Conservation (phyloP, 768 basidiomycete species). For the Lactarius trivialis region DNA sequence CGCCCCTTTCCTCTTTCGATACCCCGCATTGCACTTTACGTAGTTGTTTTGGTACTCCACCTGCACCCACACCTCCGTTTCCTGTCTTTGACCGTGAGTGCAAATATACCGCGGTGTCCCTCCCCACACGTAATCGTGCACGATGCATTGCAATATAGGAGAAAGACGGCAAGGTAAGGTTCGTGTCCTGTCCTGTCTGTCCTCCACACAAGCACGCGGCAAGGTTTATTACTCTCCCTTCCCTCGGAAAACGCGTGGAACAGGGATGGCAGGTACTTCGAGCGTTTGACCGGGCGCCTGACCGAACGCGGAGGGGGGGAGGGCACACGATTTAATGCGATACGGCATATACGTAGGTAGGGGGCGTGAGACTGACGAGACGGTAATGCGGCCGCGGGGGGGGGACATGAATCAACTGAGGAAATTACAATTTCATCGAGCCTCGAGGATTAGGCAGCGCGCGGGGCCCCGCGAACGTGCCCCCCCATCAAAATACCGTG, state of each 20-base stretch:
- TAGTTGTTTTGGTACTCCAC: slow-evolving; percentile 19
- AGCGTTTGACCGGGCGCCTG: neutral
- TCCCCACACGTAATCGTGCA: slow-evolving; percentile 14
- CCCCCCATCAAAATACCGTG: slow-evolving; percentile 13
- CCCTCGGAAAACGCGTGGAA: slow-evolving; percentile 14
- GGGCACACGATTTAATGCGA: neutral
- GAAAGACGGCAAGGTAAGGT: neutral
- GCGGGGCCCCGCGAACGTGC: slow-evolving; percentile 18
- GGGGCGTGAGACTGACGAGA: neutral
- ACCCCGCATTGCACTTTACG: slow-evolving; percentile 23
- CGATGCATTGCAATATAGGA: slow-evolving; percentile 1
- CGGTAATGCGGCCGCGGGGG: neutral
- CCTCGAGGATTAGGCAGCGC: slow-evolving; percentile 16
- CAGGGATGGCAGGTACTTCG: slow-evolving; percentile 6
- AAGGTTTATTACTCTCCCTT: neutral
- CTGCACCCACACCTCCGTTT: slow-evolving; percentile 9
- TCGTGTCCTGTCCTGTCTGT: neutral
- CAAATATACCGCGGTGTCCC: slow-evolving; percentile 14
- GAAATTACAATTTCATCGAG: neutral
- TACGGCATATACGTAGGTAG: slow-evolving; percentile 2
- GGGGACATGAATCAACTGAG: neutral
- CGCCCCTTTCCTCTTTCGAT: neutral
- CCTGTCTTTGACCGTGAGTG: slow-evolving; percentile 12
- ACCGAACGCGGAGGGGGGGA: neutral
- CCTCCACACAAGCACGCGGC: neutral